A percentile compares a stretch with the other conserved stretches of the same genome.
Evolutionary conservation across 495 filamentous ascomycete genomes (phyloP).

Genomic region (Usnea hakonensis): DNA sequence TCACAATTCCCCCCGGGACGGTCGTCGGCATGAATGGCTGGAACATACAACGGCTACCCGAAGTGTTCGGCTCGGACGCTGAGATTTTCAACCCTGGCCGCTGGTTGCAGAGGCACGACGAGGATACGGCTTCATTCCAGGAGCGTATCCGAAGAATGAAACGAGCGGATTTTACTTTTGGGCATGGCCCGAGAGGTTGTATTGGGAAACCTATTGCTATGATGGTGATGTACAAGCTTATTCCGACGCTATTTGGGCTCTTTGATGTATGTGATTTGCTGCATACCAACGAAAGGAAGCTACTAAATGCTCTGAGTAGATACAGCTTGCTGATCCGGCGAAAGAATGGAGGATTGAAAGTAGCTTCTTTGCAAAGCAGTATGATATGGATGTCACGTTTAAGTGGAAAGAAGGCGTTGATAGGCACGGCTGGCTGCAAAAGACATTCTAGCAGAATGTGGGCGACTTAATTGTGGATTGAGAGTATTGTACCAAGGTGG

Average conservation of each 20-base stretch:
- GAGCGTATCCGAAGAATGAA: slow-evolving; percentile 29
- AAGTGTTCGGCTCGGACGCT: slow-evolving; percentile 48
- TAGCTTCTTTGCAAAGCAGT: not conserved
- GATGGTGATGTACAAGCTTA: slow-evolving; percentile 73
- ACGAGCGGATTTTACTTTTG: slow-evolving; percentile 44
- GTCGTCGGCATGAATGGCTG: slow-evolving; percentile 22
- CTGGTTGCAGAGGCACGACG: slow-evolving; percentile 42
- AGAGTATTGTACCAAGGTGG: no score
- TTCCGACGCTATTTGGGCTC: slow-evolving; percentile 59
- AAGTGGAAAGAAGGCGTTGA: not conserved
- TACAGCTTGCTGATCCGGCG: not conserved
- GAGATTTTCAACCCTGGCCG: slow-evolving; percentile 47
- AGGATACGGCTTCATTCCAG: slow-evolving; percentile 24
- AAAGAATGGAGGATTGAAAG: not conserved
- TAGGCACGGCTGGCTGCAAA: no score
- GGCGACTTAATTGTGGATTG: no score
- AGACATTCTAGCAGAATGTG: no score
- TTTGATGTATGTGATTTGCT: slow-evolving; percentile 42
- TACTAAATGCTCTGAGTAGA: not conserved
- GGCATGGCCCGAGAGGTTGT: slow-evolving; percentile 55
- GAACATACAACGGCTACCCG: slow-evolving; percentile 46
- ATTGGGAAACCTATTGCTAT: slow-evolving; percentile 66
- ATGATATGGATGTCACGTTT: slow-evolving; percentile 3
- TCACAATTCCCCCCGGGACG: slow-evolving; percentile 29
- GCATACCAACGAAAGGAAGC: not conserved